phyloP scores from a whole-genome alignment of 2,329 filamentous ascomycete genomes.

The Aspergillus carbonarius region DNA sequence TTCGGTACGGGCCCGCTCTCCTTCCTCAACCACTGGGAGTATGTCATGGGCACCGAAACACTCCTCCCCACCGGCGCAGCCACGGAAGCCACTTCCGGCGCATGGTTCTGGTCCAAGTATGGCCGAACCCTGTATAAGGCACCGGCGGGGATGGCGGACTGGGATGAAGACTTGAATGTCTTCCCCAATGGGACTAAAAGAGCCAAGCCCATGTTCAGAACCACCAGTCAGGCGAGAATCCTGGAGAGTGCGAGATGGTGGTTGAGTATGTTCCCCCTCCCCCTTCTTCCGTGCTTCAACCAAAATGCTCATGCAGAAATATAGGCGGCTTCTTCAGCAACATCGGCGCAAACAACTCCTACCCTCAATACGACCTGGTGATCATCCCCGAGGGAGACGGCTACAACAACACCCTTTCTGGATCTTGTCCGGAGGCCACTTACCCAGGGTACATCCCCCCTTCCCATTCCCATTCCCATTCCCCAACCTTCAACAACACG shows the following conservation, averaged over 20 bases:
- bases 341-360: conserved; percentile 23
- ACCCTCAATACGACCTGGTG: conserved; percentile 41
- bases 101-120: conserved; percentile 56
- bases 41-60: conserved; percentile 45
- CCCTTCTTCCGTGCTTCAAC: not conserved
- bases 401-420: conserved; percentile 52
- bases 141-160: conserved; percentile 46
- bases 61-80: conserved; percentile 52
- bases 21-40: conserved; percentile 56
- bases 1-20: conserved; percentile 49
- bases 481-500: not conserved
- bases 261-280: conserved; percentile 43
- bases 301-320: not conserved
- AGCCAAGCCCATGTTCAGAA: conserved; percentile 53
- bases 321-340: conserved; percentile 33
- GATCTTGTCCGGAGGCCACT: conserved; percentile 35
- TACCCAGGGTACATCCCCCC: conserved; percentile 29
- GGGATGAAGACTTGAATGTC: conserved; percentile 43
- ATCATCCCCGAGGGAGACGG: conserved; percentile 52
- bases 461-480: no score
- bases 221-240: conserved; percentile 56
- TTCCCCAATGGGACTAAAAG: conserved; percentile 49
- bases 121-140: conserved; percentile 56
- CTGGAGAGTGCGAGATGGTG: conserved; percentile 48
- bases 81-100: conserved; percentile 52